A percentile compares a stretch with the other conserved stretches of the same genome.
Conservation (phyloP, 345 rosid species). For the Hypericum perforatum region DNA sequence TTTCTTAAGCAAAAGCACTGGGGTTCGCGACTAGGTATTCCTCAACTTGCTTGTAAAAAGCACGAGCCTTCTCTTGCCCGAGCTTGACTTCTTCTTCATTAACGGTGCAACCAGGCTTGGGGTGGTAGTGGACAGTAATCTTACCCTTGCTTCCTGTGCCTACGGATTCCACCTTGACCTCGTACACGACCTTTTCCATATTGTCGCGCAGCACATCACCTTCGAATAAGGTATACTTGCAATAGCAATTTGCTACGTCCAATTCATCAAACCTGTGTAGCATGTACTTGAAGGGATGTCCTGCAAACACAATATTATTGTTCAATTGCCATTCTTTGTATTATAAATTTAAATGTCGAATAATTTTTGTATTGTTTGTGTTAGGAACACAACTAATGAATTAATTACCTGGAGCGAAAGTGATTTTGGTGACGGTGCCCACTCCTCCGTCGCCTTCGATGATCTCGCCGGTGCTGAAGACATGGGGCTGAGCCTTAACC, state of each 20-base stretch:
- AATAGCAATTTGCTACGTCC: background rate
- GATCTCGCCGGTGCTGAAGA: background rate
- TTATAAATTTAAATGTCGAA: background rate
- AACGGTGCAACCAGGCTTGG: background rate
- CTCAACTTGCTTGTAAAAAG: background rate
- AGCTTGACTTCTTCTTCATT: background rate
- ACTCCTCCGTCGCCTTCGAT: slow-evolving; percentile 1
- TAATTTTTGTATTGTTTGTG: background rate
- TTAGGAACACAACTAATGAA: too few species aligned
- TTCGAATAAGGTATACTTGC: background rate
- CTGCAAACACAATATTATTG: background rate
- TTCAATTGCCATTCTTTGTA: too few species aligned
- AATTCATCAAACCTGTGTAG: background rate
- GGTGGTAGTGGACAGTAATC: background rate
- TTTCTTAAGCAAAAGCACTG: background rate
- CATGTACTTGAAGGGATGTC: background rate
- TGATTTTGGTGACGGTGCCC: background rate
- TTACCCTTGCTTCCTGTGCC: background rate
- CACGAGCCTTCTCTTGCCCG: background rate
- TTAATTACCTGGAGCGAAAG: background rate
- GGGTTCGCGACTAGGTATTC: background rate
- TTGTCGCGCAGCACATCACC: background rate
- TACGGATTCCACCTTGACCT: background rate
- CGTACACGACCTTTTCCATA: background rate
- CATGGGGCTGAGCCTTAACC: background rate